These are phyloP conservation scores for Allantophomopsis lycopodina DNA, from an alignment of 2,329 filamentous ascomycete species.

Conservation along the genomic window DNA sequence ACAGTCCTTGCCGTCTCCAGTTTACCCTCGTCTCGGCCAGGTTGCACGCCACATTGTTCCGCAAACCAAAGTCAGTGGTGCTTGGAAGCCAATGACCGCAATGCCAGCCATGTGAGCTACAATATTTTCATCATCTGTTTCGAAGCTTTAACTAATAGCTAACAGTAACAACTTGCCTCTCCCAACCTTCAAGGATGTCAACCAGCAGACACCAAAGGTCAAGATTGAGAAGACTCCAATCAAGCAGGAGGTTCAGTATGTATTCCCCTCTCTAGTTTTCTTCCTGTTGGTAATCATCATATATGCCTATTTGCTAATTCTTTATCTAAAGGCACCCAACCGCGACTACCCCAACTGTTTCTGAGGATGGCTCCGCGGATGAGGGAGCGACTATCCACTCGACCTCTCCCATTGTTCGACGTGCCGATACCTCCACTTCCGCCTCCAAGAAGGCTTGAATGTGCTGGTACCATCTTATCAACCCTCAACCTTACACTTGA, in stretches of 20 bases:
- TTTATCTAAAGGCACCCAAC: slow-evolving; percentile 1
- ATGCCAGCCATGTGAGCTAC: too few relatives aligned
- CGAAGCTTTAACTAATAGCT: slow-evolving; percentile 2
- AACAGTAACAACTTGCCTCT: slow-evolving; percentile 6
- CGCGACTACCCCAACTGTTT: slow-evolving; percentile 14
- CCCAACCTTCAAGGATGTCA: slow-evolving; percentile 16
- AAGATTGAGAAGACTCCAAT: slow-evolving; percentile 3
- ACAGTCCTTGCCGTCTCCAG: slow-evolving; percentile 24
- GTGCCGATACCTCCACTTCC: slow-evolving; percentile 11
- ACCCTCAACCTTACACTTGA: background rate
- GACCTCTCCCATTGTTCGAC: slow-evolving; percentile 16
- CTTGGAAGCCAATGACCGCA: slow-evolving; percentile 15
- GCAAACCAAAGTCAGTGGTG: slow-evolving; percentile 11
- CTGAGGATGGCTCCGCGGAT: slow-evolving; percentile 18
- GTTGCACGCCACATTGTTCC: slow-evolving; percentile 16
- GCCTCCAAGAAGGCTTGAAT: slow-evolving; percentile 7
- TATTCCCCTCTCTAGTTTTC: background rate
- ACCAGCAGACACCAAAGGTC: slow-evolving; percentile 11
- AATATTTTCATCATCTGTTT: too few relatives aligned
- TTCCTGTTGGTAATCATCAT: too few relatives aligned
- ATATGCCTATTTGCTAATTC: too few relatives aligned
- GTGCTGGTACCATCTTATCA: background rate
- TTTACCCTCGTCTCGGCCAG: slow-evolving; percentile 16
- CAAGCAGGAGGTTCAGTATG: slow-evolving; percentile 14
- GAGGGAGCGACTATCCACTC: slow-evolving; percentile 16